These are phyloP conservation scores for Microthyrium microscopicum DNA, from an alignment of 2,329 filamentous ascomycete genomes.

Conservation along the genomic window DNA sequence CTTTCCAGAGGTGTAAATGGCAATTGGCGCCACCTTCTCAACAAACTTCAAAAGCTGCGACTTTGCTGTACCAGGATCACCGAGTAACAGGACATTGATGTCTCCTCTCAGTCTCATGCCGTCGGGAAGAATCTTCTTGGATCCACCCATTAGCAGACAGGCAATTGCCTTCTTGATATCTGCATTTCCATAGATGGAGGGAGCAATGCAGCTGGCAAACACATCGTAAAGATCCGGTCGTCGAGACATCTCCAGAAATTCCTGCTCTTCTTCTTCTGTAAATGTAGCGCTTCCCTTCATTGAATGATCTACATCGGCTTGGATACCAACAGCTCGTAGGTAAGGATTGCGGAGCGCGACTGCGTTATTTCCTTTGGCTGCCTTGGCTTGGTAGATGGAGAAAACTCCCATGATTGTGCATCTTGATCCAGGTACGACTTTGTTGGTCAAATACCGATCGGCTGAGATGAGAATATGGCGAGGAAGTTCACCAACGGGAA, in stretches of 20 bases:
- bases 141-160: constrained; percentile 82
- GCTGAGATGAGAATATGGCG: constrained; percentile 90
- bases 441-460: constrained; percentile 89
- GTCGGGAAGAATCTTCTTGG: constrained; percentile 93
- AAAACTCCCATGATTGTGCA: constrained; percentile 96
- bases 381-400: constrained; percentile 92
- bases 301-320: constrained; percentile 77
- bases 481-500: constrained; percentile 89
- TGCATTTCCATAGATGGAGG: constrained; percentile 88
- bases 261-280: constrained; percentile 90
- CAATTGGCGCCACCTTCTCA: constrained; percentile 87
- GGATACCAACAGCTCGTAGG: constrained; percentile 79
- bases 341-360: constrained; percentile 95
- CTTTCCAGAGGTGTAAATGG: constrained; percentile 97
- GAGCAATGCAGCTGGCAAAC: constrained; percentile 84
- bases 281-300: constrained; percentile 72
- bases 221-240: constrained; percentile 81
- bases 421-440: constrained; percentile 84
- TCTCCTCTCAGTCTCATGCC: constrained; percentile 96
- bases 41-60: constrained; percentile 96
- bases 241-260: constrained; percentile 82
- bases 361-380: constrained; percentile 64
- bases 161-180: constrained; percentile 97
- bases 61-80: constrained; percentile 95
- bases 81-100: constrained; percentile 91